These are phyloP conservation scores for Emergomyces pasteurianus DNA, from an alignment of 2,329 filamentous ascomycete genomes.

Conservation along the genomic window DNA sequence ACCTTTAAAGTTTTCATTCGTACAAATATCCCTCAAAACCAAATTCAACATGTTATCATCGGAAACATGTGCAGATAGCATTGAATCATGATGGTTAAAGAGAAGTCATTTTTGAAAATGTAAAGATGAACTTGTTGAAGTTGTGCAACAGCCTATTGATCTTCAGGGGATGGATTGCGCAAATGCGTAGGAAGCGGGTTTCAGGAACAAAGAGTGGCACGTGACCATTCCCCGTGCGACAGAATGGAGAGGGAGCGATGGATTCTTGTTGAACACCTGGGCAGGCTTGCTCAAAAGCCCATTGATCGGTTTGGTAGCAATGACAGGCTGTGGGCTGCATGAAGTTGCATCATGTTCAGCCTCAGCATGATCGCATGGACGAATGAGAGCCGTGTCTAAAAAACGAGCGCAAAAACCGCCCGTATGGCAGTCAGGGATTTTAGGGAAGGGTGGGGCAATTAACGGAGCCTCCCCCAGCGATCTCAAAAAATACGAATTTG, in stretches of 20 bases:
- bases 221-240: not conserved
- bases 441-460: not conserved
- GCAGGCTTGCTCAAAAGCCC: not conserved
- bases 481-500: not conserved
- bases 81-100: not conserved
- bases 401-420: not conserved
- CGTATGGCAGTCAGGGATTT: not conserved
- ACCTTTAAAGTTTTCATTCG: not conserved
- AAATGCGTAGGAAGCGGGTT: not conserved
- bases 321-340: not conserved
- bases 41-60: not conserved
- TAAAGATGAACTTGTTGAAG: not conserved
- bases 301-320: slow-evolving; percentile 2
- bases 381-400: not conserved
- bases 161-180: not conserved
- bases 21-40: not conserved
- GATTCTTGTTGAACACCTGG: not conserved
- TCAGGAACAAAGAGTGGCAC: not conserved
- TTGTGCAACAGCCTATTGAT: not conserved
- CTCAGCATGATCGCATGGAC: not conserved
- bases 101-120: not conserved
- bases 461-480: not conserved
- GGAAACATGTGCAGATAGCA: not conserved
- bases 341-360: slow-evolving; percentile 2
- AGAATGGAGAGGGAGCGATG: not conserved